A percentile compares a stretch with the other conserved stretches of the same genome.
Conservation (phyloP, 78 protist species). For the Dictyostelium citrinum region DNA sequence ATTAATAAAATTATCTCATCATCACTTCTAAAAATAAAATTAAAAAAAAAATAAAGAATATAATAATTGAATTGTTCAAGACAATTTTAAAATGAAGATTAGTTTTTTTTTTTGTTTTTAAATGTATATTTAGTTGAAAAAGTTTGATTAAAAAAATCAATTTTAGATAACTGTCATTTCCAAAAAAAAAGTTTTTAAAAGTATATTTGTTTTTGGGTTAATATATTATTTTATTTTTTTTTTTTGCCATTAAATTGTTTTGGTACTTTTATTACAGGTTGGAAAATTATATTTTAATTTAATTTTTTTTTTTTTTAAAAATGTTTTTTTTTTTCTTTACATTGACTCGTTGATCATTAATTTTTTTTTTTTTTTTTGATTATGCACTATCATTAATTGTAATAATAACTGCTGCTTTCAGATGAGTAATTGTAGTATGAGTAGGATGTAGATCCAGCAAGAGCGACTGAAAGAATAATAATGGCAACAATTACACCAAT, state of each 20-base stretch:
- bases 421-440: background rate
- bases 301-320: background rate
- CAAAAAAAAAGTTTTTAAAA: background rate
- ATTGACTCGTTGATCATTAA: background rate
- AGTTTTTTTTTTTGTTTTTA: too few species aligned
- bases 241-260: too few species aligned
- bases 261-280: background rate
- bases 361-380: background rate
- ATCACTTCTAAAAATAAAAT: too few species aligned
- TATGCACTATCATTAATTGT: background rate
- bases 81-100: too few species aligned
- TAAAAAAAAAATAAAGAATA: too few species aligned
- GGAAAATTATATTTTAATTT: background rate
- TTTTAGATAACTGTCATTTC: too few species aligned
- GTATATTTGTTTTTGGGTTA: background rate
- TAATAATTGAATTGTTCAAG: too few species aligned
- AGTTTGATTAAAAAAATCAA: too few species aligned
- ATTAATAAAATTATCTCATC: too few species aligned
- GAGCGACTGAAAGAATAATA: background rate
- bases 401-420: background rate
- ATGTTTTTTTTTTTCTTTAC: background rate
- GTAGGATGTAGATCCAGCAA: background rate
- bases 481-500: conserved; percentile 18
- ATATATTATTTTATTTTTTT: too few species aligned
- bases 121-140: too few species aligned